Conservation (phyloP, 2,329 filamentous ascomycete species). For the Aureobasidium subglaciale region DNA sequence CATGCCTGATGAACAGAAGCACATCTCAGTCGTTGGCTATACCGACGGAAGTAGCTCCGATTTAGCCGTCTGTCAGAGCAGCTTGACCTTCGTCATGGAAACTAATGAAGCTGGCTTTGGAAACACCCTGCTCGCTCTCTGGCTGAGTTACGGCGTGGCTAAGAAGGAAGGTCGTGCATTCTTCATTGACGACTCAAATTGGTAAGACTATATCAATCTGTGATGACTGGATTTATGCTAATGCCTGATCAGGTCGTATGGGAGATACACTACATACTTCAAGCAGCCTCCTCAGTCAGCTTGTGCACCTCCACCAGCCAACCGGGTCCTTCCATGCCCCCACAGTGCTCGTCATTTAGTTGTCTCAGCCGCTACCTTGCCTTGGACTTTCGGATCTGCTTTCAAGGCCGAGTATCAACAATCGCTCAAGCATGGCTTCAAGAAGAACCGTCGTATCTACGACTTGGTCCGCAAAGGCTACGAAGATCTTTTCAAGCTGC, state of each 20-base stretch:
- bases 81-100: slow-evolving; percentile 73
- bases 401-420: slow-evolving; percentile 32
- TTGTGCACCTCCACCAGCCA: slow-evolving; percentile 65
- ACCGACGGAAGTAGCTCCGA: slow-evolving; percentile 14
- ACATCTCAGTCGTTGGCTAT: slow-evolving; percentile 19
- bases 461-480: slow-evolving; percentile 63
- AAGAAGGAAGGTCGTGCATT: slow-evolving; percentile 67
- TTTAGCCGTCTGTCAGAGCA: slow-evolving; percentile 53
- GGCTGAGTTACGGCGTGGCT: slow-evolving; percentile 77
- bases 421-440: slow-evolving; percentile 22
- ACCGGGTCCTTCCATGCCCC: slow-evolving; percentile 74
- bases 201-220: slow-evolving; percentile 32
- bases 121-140: slow-evolving; percentile 67
- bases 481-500: slow-evolving; percentile 65
- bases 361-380: slow-evolving; percentile 61
- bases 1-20: slow-evolving; percentile 26
- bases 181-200: slow-evolving; percentile 77
- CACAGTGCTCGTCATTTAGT: slow-evolving; percentile 67
- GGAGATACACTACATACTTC: slow-evolving; percentile 67
- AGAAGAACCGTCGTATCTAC: slow-evolving; percentile 54
- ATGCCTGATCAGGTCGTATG: slow-evolving; percentile 50
- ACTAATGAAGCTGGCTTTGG: slow-evolving; percentile 69
- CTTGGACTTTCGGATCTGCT: slow-evolving; percentile 55
- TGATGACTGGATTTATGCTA: background rate
- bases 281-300: slow-evolving; percentile 54